Conservation (phyloP, 768 basidiomycete species). For the Sarcodon sp. region DNA sequence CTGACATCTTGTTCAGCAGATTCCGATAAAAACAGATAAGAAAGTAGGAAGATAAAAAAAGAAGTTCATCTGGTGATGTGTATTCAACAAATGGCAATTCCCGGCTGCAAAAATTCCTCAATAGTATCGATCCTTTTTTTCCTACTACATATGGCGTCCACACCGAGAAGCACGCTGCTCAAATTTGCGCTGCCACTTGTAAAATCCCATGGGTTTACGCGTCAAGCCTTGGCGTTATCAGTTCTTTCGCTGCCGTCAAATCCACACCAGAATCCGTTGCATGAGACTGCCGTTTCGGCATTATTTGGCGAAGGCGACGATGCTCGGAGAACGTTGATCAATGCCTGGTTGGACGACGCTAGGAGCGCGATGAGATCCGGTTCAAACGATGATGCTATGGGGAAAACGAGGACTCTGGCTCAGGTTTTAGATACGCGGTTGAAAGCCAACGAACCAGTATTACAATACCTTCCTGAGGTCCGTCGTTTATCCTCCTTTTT, state of each 20-base stretch:
- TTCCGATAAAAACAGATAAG: too few species aligned
- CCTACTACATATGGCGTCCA: background rate
- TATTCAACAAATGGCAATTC: too few species aligned
- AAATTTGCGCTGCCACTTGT: conserved; percentile 54
- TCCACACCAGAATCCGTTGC: conserved; percentile 44
- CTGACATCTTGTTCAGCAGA: too few species aligned
- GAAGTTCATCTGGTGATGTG: too few species aligned
- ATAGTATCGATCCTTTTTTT: too few species aligned
- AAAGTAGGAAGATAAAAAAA: too few species aligned
- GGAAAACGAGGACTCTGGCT: conserved; percentile 17
- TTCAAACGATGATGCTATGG: background rate
- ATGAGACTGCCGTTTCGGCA: conserved; percentile 56
- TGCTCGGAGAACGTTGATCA: conserved; percentile 49
- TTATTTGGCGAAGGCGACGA: conserved; percentile 62
- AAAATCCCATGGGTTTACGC: conserved; percentile 58
- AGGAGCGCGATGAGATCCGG: conserved; percentile 30
- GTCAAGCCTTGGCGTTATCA: conserved; percentile 52
- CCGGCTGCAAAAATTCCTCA: too few species aligned
- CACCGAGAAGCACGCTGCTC: conserved; percentile 26
- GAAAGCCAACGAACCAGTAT: conserved; percentile 53
- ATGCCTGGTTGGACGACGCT: conserved; percentile 68
- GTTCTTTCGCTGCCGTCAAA: conserved; percentile 36
- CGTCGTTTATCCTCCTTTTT: conserved; percentile 6
- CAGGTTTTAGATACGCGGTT: conserved; percentile 45
- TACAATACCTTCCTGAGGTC: conserved; percentile 58